Percentiles rank a stretch among this genome's conserved stretches.
Conservation (phyloP, 139 green algal genomes). For the Raphidocelis subcapitata region DNA sequence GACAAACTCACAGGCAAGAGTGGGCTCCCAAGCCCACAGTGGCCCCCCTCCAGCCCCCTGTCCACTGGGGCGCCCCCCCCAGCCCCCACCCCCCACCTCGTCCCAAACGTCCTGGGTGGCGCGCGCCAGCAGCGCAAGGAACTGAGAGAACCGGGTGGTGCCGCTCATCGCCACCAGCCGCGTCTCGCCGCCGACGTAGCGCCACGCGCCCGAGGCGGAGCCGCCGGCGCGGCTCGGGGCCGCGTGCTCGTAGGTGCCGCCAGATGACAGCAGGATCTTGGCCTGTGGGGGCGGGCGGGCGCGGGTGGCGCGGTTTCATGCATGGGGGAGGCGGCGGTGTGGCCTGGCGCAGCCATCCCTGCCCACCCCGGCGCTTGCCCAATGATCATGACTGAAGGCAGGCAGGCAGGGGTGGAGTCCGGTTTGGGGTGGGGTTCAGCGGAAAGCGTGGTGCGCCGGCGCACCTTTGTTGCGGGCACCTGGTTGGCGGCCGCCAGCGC, state of each 20-base stretch:
- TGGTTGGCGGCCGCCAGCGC: slow-evolving; percentile 7
- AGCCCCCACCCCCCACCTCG: slow-evolving; percentile 12
- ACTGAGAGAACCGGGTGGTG: slow-evolving; percentile 12
- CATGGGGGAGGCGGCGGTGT: too few species aligned
- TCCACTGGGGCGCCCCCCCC: too few species aligned
- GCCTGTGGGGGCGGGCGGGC: slow-evolving; percentile 21
- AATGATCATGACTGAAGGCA: too few species aligned
- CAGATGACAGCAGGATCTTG: slow-evolving; percentile 37
- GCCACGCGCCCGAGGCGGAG: slow-evolving; percentile 7
- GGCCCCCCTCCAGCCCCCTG: too few species aligned
- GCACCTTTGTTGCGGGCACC: not conserved
- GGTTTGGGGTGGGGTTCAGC: too few species aligned
- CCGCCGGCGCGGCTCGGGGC: slow-evolving; percentile 19
- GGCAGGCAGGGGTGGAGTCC: too few species aligned
- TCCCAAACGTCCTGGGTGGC: slow-evolving; percentile 22
- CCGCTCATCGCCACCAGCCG: slow-evolving; percentile 56
- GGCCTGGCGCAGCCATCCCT: too few species aligned
- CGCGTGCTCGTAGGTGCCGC: slow-evolving; percentile 22
- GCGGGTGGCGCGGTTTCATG: not conserved
- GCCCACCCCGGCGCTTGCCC: too few species aligned
- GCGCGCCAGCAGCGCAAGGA: slow-evolving; percentile 39
- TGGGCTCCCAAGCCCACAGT: too few species aligned
- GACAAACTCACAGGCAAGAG: too few species aligned
- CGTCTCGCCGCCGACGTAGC: slow-evolving; percentile 63
- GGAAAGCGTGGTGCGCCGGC: too few species aligned